Base-by-base conservation (phyloP, 345 rosid species). In the Citrus trifoliata region DNA sequence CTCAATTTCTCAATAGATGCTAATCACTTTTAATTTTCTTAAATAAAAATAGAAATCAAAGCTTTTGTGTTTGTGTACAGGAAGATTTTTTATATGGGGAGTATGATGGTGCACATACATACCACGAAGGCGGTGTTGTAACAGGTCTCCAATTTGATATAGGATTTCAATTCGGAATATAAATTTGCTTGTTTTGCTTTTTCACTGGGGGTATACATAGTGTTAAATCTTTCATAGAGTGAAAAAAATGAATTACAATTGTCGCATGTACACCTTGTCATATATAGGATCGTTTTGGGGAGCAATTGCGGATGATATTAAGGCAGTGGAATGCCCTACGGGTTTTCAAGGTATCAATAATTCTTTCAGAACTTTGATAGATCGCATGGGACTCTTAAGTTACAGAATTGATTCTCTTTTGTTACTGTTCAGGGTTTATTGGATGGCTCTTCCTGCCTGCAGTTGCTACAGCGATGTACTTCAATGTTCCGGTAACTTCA, bases 391-490 rank as follows among this genome's bases (percentile, higher is more conserved):
- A 38, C 62, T 27, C 24, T 10, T 10, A 59, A 67, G 33, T 6
- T 27, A 28, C 16, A 8, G 5, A 32, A 48, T 48, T 64, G 58
- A 25, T 27, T 74, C 8, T 69, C n/a, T 78, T 42, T 30, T 46
- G n/a, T 81, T 27, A 2, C 7, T 79, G 7, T 71, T 67, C 88
- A 90, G 93, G 99, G 68, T 22, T 91, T 28, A 87, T 95, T 28
- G 89, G 97, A 7, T 95, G 97, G 97, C 83, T 89, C 22, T 95
- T 95, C 87, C 99, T 92, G 79, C 99, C 97, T 53, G 90, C 92
- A 51, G 82, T 93, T 74, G 93, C 91, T 59, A 86, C 86, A 4
- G 97, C 86, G 18, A 90, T 92, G 93, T 88, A 84, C 46, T 91
- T 91, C 76, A 80, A 93, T 77, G 93, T 82, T 75, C 97, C 95